phyloP scores from a whole-genome alignment of 2,329 filamentous ascomycete species.

The Phialophora expanda region DNA sequence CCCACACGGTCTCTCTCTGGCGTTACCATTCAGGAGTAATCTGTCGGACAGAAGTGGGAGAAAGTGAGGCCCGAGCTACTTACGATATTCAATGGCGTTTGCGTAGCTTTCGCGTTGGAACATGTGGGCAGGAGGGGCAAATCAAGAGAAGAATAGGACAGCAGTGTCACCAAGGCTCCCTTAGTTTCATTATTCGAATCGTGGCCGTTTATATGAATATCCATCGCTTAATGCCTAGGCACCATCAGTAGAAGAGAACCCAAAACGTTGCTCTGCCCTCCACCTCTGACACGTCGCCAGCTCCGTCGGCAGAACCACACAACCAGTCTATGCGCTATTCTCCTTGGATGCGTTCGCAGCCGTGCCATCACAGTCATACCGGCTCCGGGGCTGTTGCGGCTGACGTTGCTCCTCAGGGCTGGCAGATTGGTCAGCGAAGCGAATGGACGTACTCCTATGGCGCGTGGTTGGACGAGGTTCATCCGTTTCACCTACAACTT shows the following conservation, averaged over 20 bases:
- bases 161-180: too few relatives aligned
- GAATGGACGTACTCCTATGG: conserved; percentile 28
- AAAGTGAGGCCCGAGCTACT: background rate
- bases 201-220: background rate
- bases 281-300: background rate
- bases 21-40: too few relatives aligned
- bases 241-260: background rate
- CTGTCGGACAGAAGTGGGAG: background rate
- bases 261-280: background rate
- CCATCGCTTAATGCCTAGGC: background rate
- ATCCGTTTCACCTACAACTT: background rate
- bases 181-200: background rate
- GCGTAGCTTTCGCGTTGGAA: background rate
- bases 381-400: conserved; percentile 23
- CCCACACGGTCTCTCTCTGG: background rate
- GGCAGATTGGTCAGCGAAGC: conserved; percentile 24
- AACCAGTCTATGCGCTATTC: conserved; percentile 3
- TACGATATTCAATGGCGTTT: background rate
- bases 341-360: conserved; percentile 10
- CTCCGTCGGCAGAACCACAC: background rate
- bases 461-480: conserved; percentile 5
- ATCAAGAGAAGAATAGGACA: background rate
- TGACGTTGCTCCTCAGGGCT: conserved; percentile 4
- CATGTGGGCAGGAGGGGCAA: background rate
- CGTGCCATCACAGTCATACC: conserved; percentile 23